Evolutionary conservation across 164 flowering plant species (phyloP).

Genomic region (Hamamelis virginiana): DNA sequence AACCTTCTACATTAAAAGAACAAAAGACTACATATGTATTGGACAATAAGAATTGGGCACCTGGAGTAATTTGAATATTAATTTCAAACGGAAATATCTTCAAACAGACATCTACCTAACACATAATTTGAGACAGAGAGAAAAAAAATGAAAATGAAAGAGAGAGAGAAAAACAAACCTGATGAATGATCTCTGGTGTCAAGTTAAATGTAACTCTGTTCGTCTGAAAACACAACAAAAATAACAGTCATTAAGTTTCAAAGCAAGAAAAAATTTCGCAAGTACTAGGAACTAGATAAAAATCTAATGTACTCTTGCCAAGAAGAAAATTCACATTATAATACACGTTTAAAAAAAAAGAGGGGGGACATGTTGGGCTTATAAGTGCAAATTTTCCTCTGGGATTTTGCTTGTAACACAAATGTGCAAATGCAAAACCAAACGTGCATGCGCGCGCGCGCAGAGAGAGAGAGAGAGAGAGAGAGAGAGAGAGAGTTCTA

Average conservation of each 20-base stretch:
- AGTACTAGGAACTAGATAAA: no score
- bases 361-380: no score
- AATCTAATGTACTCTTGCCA: no score
- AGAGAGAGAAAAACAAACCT: constrained; percentile 45
- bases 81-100: not conserved
- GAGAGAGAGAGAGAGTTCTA: constrained; percentile 10
- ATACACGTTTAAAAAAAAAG: no score
- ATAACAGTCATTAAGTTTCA: not conserved
- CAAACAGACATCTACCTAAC: not conserved
- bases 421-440: no score
- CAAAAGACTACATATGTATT: not conserved
- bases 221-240: constrained; percentile 50
- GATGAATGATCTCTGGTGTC: constrained; percentile 92
- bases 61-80: not conserved
- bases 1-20: not conserved
- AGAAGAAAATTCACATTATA: no score
- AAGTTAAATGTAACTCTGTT: constrained; percentile 86
- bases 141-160: constrained; percentile 5
- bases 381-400: no score
- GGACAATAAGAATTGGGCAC: not conserved
- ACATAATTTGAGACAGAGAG: constrained; percentile 4
- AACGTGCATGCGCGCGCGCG: not conserved
- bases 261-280: not conserved
- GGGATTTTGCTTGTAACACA: no score
- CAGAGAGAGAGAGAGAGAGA: not conserved